These are phyloP conservation scores for Neoboletus subvelutipes DNA, from an alignment of 768 basidiomycete genomes.

Conservation along the genomic window DNA sequence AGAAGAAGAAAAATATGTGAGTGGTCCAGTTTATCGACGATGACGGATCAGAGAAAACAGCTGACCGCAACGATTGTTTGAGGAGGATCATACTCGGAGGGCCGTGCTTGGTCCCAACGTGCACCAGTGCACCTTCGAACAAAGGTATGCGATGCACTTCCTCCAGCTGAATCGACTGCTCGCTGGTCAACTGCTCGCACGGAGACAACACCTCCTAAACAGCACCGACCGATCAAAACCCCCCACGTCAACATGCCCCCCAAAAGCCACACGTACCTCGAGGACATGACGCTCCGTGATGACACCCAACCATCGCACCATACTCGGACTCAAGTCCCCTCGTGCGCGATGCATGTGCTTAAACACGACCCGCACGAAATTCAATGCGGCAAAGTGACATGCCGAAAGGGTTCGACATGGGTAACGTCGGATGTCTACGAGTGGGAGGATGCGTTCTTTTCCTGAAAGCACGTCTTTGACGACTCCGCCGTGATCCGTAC, in stretches of 20 bases:
- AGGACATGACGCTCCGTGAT: slow-evolving; percentile 16
- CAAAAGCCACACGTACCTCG: slow-evolving; percentile 21
- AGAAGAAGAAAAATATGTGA: background rate
- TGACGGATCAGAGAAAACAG: background rate
- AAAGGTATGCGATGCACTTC: slow-evolving; percentile 49
- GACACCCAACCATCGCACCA: slow-evolving; percentile 11
- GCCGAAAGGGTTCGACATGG: slow-evolving; percentile 38
- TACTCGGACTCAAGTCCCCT: background rate
- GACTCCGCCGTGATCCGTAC: slow-evolving; percentile 5
- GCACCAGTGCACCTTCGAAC: slow-evolving; percentile 41
- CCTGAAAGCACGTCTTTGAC: slow-evolving; percentile 28
- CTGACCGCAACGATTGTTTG: slow-evolving; percentile 28
- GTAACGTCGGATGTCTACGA: slow-evolving; percentile 49
- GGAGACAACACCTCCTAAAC: slow-evolving; percentile 52
- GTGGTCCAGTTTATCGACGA: background rate
- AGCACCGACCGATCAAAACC: background rate
- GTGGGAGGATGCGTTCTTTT: slow-evolving; percentile 43
- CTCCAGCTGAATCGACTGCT: slow-evolving; percentile 47
- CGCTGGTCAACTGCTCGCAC: slow-evolving; percentile 47
- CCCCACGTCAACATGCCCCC: background rate
- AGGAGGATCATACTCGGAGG: slow-evolving; percentile 38
- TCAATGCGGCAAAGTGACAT: slow-evolving; percentile 63
- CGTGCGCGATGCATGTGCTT: slow-evolving; percentile 11
- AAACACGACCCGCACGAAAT: slow-evolving; percentile 55
- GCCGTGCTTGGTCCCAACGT: slow-evolving; percentile 37